These are phyloP conservation scores for Arachis hypogaea DNA, from an alignment of 306 rosid species.

Conservation along the genomic window DNA sequence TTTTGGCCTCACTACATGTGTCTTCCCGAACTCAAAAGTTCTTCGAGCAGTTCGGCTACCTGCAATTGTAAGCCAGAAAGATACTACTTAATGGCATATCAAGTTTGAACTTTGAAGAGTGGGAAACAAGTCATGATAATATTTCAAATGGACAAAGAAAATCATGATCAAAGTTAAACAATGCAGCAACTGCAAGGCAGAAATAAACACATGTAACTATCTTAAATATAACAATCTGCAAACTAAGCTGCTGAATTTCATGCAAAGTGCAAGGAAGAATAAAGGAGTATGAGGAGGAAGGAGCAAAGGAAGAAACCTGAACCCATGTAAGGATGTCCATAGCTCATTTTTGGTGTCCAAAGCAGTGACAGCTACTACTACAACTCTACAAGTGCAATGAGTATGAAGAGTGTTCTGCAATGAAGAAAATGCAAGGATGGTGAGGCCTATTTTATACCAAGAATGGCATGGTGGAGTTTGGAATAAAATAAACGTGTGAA, in stretches of 20 bases:
- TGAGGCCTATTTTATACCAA: constrained; percentile 65
- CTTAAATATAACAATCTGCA: constrained; percentile 17
- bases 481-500: constrained; percentile 69
- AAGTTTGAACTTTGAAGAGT: constrained; percentile 33
- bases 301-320: constrained; percentile 77
- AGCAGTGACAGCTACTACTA: constrained; percentile 35
- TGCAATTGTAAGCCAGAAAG: constrained; percentile 43
- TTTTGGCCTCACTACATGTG: constrained; percentile 95
- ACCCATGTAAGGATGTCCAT: constrained; percentile 66
- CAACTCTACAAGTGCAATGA: constrained; percentile 44
- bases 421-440: constrained; percentile 72
- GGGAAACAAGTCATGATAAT: constrained; percentile 4
- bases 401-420: constrained; percentile 57
- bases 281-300: constrained; percentile 32
- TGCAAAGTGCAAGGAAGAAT: constrained; percentile 32
- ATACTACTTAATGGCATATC: constrained; percentile 34
- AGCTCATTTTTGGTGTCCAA: constrained; percentile 73
- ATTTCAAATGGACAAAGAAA: constrained; percentile 17
- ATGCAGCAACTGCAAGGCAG: constrained; percentile 20
- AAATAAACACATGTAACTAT: not conserved
- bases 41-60: constrained; percentile 84
- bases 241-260: constrained; percentile 41
- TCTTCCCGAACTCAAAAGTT: constrained; percentile 89
- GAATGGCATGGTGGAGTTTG: constrained; percentile 57
- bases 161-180: constrained; percentile 6